Base-by-base conservation (phyloP, 2,329 filamentous ascomycete species). In the Fusarium domesticum region DNA sequence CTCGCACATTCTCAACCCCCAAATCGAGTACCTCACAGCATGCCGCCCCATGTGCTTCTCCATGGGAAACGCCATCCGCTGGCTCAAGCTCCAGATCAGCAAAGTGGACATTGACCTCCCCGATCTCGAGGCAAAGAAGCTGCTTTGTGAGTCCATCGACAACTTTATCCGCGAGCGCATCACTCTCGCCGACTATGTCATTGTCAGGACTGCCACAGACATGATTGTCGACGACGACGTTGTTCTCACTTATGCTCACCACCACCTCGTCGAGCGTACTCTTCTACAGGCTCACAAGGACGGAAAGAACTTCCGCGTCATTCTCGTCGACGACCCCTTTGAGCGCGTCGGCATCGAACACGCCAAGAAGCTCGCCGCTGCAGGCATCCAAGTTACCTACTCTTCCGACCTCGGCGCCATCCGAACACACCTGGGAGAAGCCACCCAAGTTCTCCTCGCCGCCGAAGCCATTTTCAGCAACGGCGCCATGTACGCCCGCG, bases 401-500 rank as follows among this genome's bases (percentile, higher is more conserved):
- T 82, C 83, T 23, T 81, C 92, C 6, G 83, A 80, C 56, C 67
- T 95, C 31, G 85, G 88, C 48, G 89, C 84, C 12, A 75, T 95
- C 43, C 82, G 83, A 39, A 83, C 87, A 54, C 84, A 86, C 35
- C 79, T 96, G 40, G 80, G 83, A 51, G 63, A 67, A 34, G 70
- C 75, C 2, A 87, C 84, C 6, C 83, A 93, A 8, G 80, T 97
- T 39, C 75, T 98, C 3, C 88, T 97, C 2, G 91, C 90, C 11
- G 90, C 91, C 5, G 91, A 96, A 64, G 88, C 89, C 31, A 93
- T 98, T 83, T 93, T 96, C 71, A 91, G 88, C 56, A 97, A 97
- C 67, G 93, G 93, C 6, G 81, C 88, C 25, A 78, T 98, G 57
- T 95, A 95, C 67, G 92, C 87, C 5, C 83, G 90, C 16, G 83